phyloP scores from a whole-genome alignment of 345 rosid species.

The Crucihimalaya himalaica region DNA sequence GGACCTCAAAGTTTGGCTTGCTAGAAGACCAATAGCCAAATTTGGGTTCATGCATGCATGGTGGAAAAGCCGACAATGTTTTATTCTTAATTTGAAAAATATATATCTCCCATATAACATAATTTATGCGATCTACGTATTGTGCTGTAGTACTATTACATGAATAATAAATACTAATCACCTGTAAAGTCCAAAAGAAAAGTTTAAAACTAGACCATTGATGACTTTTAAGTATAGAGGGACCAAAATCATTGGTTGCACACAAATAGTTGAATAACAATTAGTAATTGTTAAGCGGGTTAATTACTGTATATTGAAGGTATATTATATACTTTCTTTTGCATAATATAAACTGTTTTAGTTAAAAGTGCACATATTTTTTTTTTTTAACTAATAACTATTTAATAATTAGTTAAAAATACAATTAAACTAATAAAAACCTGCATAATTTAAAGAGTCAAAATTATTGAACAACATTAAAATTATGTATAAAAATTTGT shows the following conservation, averaged over 20 bases:
- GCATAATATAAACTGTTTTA: no score
- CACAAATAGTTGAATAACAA: background rate
- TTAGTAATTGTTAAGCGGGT: background rate
- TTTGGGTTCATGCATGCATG: constrained; percentile 34
- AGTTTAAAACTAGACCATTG: background rate
- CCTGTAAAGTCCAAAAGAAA: background rate
- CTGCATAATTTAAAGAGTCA: no score
- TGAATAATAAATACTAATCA: background rate
- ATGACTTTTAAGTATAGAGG: background rate
- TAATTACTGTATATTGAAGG: background rate
- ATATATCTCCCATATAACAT: background rate
- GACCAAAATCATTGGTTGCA: background rate
- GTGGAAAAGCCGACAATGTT: background rate
- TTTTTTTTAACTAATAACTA: no score
- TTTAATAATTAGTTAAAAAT: no score
- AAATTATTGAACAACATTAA: no score
- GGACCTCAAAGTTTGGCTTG: constrained; percentile 25
- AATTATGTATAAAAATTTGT: no score
- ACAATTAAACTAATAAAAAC: no score
- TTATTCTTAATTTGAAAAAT: background rate
- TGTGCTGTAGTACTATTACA: background rate
- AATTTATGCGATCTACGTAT: background rate
- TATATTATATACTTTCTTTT: no score
- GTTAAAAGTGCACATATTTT: no score
- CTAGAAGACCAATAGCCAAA: constrained; percentile 33